Evolutionary conservation across 208 protist genomes (phyloP).

Genomic region (Leishmania aethiopica): DNA sequence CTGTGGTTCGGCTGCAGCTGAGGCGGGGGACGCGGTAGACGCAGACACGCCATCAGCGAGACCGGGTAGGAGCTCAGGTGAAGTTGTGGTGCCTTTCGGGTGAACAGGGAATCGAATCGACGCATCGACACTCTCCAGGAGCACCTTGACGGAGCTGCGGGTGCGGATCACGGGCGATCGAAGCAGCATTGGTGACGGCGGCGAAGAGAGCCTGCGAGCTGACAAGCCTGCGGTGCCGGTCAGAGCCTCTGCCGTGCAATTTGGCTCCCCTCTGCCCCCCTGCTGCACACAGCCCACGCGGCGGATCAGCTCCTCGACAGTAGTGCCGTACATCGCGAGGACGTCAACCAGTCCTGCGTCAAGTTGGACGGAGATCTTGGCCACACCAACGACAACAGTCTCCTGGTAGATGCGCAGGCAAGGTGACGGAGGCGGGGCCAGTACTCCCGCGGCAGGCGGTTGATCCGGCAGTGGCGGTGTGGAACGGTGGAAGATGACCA

Average conservation of each 20-base stretch:
- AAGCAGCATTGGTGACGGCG: not conserved
- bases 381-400: conserved; percentile 30
- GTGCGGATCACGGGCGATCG: not conserved
- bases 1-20: not conserved
- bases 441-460: not conserved
- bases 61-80: not conserved
- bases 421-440: not conserved
- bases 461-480: conserved; percentile 10
- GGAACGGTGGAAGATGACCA: conserved; percentile 32
- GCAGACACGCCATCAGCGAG: not conserved
- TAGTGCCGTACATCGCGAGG: conserved; percentile 24
- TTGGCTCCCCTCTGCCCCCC: not conserved
- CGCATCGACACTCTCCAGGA: conserved; percentile 33
- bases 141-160: conserved; percentile 26
- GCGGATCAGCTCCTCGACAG: conserved; percentile 6
- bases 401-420: conserved; percentile 20
- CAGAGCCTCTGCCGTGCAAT: not conserved
- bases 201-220: not conserved
- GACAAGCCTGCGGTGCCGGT: not conserved
- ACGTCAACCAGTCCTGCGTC: conserved; percentile 26
- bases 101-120: conserved; percentile 32
- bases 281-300: not conserved
- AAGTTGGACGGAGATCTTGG: conserved; percentile 28
- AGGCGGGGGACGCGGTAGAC: not conserved
- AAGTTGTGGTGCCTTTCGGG: not conserved